phyloP scores from a whole-genome alignment of 179 eudicot species.

The Beta macrorhiza region DNA sequence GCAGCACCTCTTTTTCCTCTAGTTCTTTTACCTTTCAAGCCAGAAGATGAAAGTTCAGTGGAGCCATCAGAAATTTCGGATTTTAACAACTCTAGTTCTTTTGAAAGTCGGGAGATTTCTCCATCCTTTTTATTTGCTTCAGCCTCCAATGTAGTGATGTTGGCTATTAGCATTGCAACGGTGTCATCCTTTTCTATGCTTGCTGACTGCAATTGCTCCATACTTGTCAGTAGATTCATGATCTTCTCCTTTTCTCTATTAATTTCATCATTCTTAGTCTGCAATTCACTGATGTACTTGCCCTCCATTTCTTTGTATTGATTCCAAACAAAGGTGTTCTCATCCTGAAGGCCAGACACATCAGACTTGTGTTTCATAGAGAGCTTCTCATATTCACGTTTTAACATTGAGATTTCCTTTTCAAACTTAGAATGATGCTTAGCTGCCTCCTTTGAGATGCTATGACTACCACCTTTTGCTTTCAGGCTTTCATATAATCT shows the following conservation, averaged over 20 bases:
- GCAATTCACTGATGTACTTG: conserved; percentile 37
- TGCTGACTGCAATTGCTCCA: conserved; percentile 55
- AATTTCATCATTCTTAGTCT: conserved; percentile 43
- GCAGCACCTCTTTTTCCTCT: conserved; percentile 4
- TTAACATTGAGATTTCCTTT: conserved; percentile 41
- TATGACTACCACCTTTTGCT: conserved; percentile 17
- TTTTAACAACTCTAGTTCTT: conserved; percentile 45
- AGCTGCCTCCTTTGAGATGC: conserved; percentile 20
- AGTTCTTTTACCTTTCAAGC: conserved; percentile 25
- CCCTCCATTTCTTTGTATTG: conserved; percentile 61
- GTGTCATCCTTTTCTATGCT: conserved; percentile 43
- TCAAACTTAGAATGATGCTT: conserved; percentile 35
- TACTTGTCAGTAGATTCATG: conserved; percentile 33
- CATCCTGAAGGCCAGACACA: conserved; percentile 52
- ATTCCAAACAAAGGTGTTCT: conserved; percentile 75
- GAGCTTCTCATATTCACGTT: conserved; percentile 49
- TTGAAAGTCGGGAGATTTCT: conserved; percentile 44
- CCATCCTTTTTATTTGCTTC: conserved; percentile 40
- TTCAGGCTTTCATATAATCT: conserved; percentile 23
- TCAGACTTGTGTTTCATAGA: conserved; percentile 40
- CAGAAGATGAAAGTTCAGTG: conserved; percentile 25
- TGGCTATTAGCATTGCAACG: conserved; percentile 37
- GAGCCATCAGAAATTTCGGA: conserved; percentile 31
- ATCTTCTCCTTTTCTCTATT: conserved; percentile 49
- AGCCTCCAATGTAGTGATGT: conserved; percentile 38